These are phyloP conservation scores for Rachicladosporium sp. DNA, from an alignment of 2,329 filamentous ascomycete genomes.

Conservation along the genomic window DNA sequence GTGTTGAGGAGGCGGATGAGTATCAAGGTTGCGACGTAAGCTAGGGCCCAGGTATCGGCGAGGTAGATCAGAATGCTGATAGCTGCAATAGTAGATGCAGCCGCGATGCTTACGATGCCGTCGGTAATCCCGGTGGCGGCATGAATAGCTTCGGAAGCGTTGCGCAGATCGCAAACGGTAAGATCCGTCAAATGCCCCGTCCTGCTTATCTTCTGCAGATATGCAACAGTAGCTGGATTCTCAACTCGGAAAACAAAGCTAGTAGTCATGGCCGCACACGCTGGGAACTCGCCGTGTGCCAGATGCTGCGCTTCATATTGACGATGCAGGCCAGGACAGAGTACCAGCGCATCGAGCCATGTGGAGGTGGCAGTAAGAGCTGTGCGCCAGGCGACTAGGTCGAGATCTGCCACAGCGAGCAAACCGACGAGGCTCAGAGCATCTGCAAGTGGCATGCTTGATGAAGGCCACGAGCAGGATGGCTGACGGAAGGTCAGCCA, in stretches of 20 bases:
- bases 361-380: conserved; percentile 44
- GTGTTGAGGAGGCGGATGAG: conserved; percentile 45
- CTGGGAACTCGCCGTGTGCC: conserved; percentile 30
- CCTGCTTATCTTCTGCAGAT: conserved; percentile 26
- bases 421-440: conserved; percentile 29
- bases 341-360: conserved; percentile 44
- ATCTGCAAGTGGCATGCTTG: too few relatives aligned
- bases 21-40: conserved; percentile 38
- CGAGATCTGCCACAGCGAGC: conserved; percentile 47
- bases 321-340: conserved; percentile 49
- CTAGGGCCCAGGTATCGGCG: conserved; percentile 34
- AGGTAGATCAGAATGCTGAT: conserved; percentile 5
- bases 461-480: too few relatives aligned
- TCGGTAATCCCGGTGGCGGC: too few relatives aligned
- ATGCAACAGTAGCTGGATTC: conserved; percentile 43
- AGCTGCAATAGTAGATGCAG: conserved; percentile 4
- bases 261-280: conserved; percentile 31
- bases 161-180: conserved; percentile 5
- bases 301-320: conserved; percentile 46
- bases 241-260: conserved; percentile 33
- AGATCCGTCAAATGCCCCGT: conserved; percentile 20
- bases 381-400: conserved; percentile 44
- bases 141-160: too few relatives aligned
- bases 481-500: too few relatives aligned
- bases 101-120: too few relatives aligned